phyloP scores from a whole-genome alignment of 148 eudicot species.

The Oxyria digyna region DNA sequence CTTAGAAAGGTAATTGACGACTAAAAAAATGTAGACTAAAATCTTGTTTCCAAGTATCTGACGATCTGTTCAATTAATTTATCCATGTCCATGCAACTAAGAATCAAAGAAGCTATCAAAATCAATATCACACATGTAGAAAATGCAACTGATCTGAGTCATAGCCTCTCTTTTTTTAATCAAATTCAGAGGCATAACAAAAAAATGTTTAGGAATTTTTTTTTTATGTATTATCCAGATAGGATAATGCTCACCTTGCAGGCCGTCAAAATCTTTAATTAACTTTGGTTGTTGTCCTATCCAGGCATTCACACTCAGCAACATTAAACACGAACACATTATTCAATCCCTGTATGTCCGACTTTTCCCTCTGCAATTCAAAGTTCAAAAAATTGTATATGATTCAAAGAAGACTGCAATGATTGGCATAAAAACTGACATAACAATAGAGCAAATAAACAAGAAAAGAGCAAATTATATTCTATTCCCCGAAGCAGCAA shows the following conservation, averaged over 20 bases:
- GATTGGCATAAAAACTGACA: background rate
- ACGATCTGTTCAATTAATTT: background rate
- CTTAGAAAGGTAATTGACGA: background rate
- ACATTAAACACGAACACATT: constrained; percentile 72
- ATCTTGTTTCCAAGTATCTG: background rate
- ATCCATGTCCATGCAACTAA: background rate
- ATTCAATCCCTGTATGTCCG: constrained; percentile 75
- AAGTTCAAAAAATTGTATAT: constrained; percentile 1
- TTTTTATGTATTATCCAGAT: no score
- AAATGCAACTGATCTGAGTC: background rate
- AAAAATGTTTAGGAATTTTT: no score
- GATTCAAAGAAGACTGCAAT: background rate
- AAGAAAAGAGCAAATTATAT: background rate
- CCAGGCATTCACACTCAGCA: constrained; percentile 64
- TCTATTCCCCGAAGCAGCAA: background rate
- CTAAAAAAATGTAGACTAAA: background rate
- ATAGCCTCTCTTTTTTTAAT: background rate
- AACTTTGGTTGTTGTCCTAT: constrained; percentile 79
- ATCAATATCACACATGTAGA: background rate
- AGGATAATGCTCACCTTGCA: constrained; percentile 62
- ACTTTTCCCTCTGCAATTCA: constrained; percentile 69
- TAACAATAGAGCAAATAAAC: background rate
- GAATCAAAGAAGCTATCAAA: background rate
- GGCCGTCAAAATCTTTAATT: constrained; percentile 66
- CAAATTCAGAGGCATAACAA: background rate